Percentiles rank a stretch among this genome's conserved stretches.
These are phyloP conservation scores for Solanum sitiens DNA, from an alignment of 257 asterid species.

Conservation along the genomic window DNA sequence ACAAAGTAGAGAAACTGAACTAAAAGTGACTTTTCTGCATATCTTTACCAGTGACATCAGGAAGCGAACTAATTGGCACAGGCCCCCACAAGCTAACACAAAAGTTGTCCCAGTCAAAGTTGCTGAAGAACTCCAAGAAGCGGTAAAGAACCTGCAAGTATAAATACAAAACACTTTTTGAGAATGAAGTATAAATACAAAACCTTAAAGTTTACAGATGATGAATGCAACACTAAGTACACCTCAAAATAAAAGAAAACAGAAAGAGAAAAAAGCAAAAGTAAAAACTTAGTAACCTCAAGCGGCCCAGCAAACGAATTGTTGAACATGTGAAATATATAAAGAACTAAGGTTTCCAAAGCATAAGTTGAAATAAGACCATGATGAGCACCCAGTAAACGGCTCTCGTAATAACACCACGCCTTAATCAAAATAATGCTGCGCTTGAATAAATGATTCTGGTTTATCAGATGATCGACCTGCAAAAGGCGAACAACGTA, in stretches of 20 bases:
- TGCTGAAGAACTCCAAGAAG: slow-evolving; percentile 88
- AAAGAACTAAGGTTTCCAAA: slow-evolving; percentile 85
- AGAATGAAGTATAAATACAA: slow-evolving; percentile 1
- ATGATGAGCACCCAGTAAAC: slow-evolving; percentile 90
- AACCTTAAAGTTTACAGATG: neutral
- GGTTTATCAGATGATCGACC: slow-evolving; percentile 73
- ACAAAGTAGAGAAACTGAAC: neutral
- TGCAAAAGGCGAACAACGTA: slow-evolving; percentile 16
- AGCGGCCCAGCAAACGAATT: slow-evolving; percentile 86
- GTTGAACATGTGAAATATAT: slow-evolving; percentile 85
- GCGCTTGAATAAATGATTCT: slow-evolving; percentile 87
- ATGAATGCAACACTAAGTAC: neutral
- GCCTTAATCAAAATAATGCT: slow-evolving; percentile 91
- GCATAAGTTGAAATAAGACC: slow-evolving; percentile 97
- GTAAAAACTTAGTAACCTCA: slow-evolving; percentile 38
- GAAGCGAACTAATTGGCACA: slow-evolving; percentile 72
- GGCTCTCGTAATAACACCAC: slow-evolving; percentile 98
- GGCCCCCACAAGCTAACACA: slow-evolving; percentile 98
- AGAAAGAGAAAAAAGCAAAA: neutral
- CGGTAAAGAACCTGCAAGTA: slow-evolving; percentile 69
- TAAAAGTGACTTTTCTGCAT: neutral
- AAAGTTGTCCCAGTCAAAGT: slow-evolving; percentile 88
- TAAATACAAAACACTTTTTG: neutral
- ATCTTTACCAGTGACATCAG: slow-evolving; percentile 71
- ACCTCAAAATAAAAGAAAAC: neutral